A percentile compares a stretch with the other conserved stretches of the same genome.
These are phyloP conservation scores for Calendula officinalis DNA, from an alignment of 129 eudicot genomes.

Conservation along the genomic window DNA sequence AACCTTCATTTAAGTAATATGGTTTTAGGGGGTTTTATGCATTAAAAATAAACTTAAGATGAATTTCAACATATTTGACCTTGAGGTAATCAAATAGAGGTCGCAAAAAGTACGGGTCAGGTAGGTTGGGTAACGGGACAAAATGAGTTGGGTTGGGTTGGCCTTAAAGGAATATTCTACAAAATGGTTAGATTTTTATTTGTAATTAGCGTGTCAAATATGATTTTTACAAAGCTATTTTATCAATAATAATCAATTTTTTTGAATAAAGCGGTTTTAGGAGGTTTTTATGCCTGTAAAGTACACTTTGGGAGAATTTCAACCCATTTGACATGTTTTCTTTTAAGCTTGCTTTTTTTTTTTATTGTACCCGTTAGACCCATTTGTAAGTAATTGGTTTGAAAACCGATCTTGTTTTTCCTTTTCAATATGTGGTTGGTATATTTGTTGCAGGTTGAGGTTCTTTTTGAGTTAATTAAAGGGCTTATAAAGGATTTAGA, in stretches of 20 bases:
- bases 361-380: not conserved
- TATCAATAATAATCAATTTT: not conserved
- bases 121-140: not conserved
- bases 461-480: slow-evolving; percentile 84
- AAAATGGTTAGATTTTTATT: too few relatives aligned
- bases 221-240: not conserved
- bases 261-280: not conserved
- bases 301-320: not conserved
- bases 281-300: not conserved
- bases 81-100: too few relatives aligned
- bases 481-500: slow-evolving; percentile 86
- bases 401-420: slow-evolving; percentile 19
- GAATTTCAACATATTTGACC: too few relatives aligned
- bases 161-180: not conserved
- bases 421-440: slow-evolving; percentile 16
- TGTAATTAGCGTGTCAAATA: not conserved
- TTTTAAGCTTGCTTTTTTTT: not conserved
- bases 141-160: not conserved
- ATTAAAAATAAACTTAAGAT: too few relatives aligned
- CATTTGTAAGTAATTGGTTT: not conserved
- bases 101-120: not conserved
- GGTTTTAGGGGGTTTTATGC: too few relatives aligned
- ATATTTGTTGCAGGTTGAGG: slow-evolving; percentile 74
- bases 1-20: too few relatives aligned
- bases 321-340: not conserved